phyloP scores from a whole-genome alignment of 78 protist genomes.

The Blattamonas nauphoetae region DNA sequence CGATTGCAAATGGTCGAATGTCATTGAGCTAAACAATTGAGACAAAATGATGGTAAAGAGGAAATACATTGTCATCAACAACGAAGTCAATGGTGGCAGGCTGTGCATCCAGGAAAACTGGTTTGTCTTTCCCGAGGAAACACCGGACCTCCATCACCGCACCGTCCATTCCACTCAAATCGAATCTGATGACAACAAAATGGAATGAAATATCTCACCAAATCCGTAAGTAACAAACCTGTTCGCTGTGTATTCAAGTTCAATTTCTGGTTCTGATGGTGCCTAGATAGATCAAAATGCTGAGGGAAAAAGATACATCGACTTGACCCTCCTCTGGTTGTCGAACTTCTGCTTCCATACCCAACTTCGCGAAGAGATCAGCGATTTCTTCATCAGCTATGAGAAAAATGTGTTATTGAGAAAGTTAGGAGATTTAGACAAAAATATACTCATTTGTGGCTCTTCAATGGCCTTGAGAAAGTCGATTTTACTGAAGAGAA shows the following conservation, averaged over 20 bases:
- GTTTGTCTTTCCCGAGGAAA: constrained; percentile 34
- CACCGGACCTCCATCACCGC: constrained; percentile 67
- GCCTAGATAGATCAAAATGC: neutral
- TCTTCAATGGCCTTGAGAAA: neutral
- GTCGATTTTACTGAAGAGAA: neutral
- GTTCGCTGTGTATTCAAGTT: neutral
- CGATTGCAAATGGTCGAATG: constrained; percentile 86
- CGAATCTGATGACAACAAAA: constrained; percentile 52
- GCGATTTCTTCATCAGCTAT: constrained; percentile 1
- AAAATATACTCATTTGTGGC: neutral
- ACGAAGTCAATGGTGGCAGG: neutral
- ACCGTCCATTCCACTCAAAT: constrained; percentile 92
- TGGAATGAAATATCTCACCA: neutral
- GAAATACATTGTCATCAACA: neutral
- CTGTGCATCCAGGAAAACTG: constrained; percentile 27
- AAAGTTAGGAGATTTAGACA: neutral
- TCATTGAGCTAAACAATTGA: neutral
- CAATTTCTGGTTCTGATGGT: neutral
- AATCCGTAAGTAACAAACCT: neutral
- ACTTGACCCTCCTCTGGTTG: neutral
- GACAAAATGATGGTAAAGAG: neutral
- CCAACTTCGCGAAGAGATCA: neutral
- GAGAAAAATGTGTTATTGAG: neutral
- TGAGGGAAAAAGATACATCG: neutral
- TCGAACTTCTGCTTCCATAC: neutral